These are phyloP conservation scores for Zymoseptoria tritici DNA, from an alignment of 2,329 filamentous ascomycete species.

Conservation along the genomic window DNA sequence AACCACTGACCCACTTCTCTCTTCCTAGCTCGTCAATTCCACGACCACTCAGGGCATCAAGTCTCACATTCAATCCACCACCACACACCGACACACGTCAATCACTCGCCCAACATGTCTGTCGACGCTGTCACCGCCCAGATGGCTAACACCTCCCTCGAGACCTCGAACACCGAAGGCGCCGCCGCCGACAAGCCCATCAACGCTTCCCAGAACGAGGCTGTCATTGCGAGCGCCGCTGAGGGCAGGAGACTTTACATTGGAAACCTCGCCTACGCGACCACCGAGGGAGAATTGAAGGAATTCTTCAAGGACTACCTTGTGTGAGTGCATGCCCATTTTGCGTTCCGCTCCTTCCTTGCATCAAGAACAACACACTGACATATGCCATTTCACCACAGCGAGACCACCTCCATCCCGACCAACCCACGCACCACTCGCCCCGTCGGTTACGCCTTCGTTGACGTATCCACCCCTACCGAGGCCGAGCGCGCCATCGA, in stretches of 20 bases:
- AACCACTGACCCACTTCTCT: background rate
- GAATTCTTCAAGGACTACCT: constrained; percentile 99
- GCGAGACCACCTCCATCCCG: constrained; percentile 97
- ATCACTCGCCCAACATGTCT: constrained; percentile 71
- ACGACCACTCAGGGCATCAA: constrained; percentile 8
- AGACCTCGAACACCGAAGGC: constrained; percentile 46
- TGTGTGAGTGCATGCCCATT: constrained; percentile 64
- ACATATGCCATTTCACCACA: constrained; percentile 36
- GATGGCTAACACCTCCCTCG: constrained; percentile 59
- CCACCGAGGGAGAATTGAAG: constrained; percentile 99
- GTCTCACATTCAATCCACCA: background rate
- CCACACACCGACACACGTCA: constrained; percentile 31
- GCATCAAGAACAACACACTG: background rate
- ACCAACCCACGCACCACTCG: constrained; percentile 99
- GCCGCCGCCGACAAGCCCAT: constrained; percentile 54
- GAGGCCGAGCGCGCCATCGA: constrained; percentile 94
- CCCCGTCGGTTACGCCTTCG: constrained; percentile 97
- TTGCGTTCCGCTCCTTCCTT: background rate
- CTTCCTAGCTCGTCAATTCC: constrained; percentile 41
- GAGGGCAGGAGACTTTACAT: constrained; percentile 99
- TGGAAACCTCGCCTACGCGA: constrained; percentile 99
- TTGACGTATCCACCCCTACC: constrained; percentile 87
- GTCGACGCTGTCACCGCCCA: constrained; percentile 71
- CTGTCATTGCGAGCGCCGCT: constrained; percentile 91
- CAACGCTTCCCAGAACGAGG: constrained; percentile 72